phyloP scores from a whole-genome alignment of 2,329 filamentous ascomycete genomes.

The Plectosphaerella cucumerina region DNA sequence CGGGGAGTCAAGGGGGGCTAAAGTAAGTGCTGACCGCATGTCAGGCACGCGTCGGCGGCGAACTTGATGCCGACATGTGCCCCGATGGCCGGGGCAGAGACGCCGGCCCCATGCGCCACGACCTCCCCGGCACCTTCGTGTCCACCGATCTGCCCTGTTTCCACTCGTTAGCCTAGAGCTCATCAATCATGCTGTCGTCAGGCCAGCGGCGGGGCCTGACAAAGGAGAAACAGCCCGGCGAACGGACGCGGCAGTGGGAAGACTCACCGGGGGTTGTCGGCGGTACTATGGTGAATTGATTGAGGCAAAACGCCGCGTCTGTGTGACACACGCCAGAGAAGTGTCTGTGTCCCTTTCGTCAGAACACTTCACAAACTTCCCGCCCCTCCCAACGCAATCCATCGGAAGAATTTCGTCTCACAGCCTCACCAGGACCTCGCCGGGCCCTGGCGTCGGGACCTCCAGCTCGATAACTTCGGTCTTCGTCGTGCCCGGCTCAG shows the following conservation, averaged over 20 bases:
- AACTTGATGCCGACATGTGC: conserved; percentile 16
- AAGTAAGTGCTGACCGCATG: conserved; percentile 11
- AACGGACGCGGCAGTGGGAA: not conserved
- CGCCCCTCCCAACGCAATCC: no score
- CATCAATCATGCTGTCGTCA: conserved; percentile 2
- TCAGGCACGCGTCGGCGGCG: conserved; percentile 14
- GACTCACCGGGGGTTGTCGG: not conserved
- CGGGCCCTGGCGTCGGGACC: conserved; percentile 16
- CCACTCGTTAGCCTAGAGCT: not conserved
- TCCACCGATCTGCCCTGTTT: conserved; percentile 13
- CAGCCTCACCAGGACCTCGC: conserved; percentile 19
- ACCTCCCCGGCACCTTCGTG: conserved; percentile 16
- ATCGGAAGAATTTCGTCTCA: conserved; percentile 4
- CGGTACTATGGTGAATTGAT: conserved; percentile 12
- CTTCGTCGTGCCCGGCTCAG: conserved; percentile 19
- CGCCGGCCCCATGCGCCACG: conserved; percentile 10
- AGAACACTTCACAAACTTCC: not conserved
- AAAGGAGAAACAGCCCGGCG: no score
- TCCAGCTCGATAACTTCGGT: conserved; percentile 19
- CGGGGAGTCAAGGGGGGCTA: not conserved
- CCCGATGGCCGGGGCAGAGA: conserved; percentile 11
- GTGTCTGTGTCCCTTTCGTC: conserved; percentile 8
- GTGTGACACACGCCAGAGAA: conserved; percentile 22
- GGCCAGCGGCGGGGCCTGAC: no score
- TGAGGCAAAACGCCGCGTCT: conserved; percentile 19